Base-by-base conservation (phyloP, 768 basidiomycete species). In the Boletales sp. region DNA sequence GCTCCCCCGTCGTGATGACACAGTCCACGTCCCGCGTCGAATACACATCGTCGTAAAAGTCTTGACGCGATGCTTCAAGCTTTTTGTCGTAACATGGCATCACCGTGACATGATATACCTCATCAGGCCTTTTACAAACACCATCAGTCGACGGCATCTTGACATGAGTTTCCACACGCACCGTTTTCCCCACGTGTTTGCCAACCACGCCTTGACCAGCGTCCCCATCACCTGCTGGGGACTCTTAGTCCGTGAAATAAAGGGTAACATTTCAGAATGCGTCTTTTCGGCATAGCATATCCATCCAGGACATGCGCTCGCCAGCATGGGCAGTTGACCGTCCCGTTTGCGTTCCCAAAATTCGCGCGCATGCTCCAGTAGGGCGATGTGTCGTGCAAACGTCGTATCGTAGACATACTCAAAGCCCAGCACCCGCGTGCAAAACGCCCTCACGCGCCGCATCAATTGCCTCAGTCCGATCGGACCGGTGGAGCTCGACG, bases 31-130 rank as follows among this genome's bases (percentile, higher is more conserved):
- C 95, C 48, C 94, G 77, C 10, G 92, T 93, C 35, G 85, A 76
- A 68, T 91, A 87, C 2, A 80, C 57, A 8, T 87, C 84, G 54
- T 85, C 83, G 64, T 91, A 92, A 64, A 98, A 99, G 63, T 99
- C 94, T 41, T 84, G 81, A 25, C 96, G 80, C 9, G 94, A 97
- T 0, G 96, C 96, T 70, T 99, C 96, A 14, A 99, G 83, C 65
- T 99, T 99, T 72, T 98, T 98, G 78, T 99, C 96, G 70, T 98
- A 98, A 69, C 96, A 99, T 0, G 96, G 95, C 94, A 98, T 98
- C 44, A 97, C 94, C 0, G 92, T 80, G 46, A 98, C 93, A 62
- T 99, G 96, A 64, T 98, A 99, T 40, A 99, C 81, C 58, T 90
- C 77, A 60, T 90, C 75, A 1, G 93, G 92, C 35, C 90, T 94